Base-by-base conservation (phyloP, 768 basidiomycete genomes). In the Pisolithus tinctorius region DNA sequence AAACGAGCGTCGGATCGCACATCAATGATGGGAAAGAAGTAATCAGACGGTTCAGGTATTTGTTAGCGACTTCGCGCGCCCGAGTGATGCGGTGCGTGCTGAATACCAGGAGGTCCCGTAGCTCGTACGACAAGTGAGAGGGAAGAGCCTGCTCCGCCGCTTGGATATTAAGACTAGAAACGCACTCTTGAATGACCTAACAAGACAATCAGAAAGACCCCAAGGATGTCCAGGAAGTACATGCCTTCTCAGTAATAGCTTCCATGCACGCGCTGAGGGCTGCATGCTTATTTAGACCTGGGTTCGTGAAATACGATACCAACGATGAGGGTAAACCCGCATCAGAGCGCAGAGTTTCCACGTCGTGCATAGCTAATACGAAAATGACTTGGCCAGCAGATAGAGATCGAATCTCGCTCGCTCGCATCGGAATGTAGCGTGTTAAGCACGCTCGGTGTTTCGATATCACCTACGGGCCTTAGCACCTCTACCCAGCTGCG, bases 1-100 rank as follows among this genome's bases (percentile, higher is more conserved):
- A 93, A 6, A 98, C 88, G 11, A 98, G 77, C 9, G 83, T 76
- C 4, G 85, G 80, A 60, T 94, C 87, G 68, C 95, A 98, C 81
- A 96, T 88, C 46, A 99, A 73, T 13, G 93, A 93, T 2, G 96
- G 93, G 69, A 97, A 97, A 1, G 88, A 90, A 7, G 83, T 86
- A 56, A 98, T 84, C 38, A 98, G 73, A 37, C 83, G 79, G 68
- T 92, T 82, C 26, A 97, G 76, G 63, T 88, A 96, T 67, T 81
- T 85, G 39, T 84, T 77, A 1, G 94, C 89, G 29, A 93, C 75
- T 31, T 88, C 86, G 31, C 95, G 78, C 47, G 86, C 88, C 63
- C 88, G 89, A 30, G 79, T 74, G 52, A 90, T 81, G 27, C 91
- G 81, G 67, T 94, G 90, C 3, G 90, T 91, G 68, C 88, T 86